Evolutionary conservation across 371 early-diverging fungal species (phyloP), one percentile per base, ranked within the genome.

Genomic region (Entomophthora muscae): DNA sequence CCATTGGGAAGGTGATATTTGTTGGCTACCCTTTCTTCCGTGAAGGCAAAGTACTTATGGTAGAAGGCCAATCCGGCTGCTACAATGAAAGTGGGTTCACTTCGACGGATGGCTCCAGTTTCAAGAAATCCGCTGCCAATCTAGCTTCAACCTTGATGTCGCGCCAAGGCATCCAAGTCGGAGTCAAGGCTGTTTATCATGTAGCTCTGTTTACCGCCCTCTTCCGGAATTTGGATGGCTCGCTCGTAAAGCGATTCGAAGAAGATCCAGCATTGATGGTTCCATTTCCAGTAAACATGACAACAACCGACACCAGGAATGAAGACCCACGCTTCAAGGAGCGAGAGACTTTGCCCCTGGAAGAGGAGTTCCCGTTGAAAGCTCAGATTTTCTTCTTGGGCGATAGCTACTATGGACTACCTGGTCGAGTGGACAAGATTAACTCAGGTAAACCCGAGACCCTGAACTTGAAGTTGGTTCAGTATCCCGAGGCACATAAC

Each of bases 201-300:
- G 24, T 13, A 24, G 13, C 28, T 22, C 29, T 51, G 3, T 54
- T 42, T 24, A 21, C 72, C 53, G 81, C 78, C 3, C 74, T 96
- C 79, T 72, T 78, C 63, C 75, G 85, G 53, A 75, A 76, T 29
- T 77, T 81, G 27, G 83, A 90, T 64, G 97, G 97, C 5, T 79
- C 91, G 0, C 68, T 93, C 22, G 78, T 85, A 63, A 92, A 91
- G 70, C 88, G 90, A 63, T 96, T 84, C 68, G 80, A 77, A 1
- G 80, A 79, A 56, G 76, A 79, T 3, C 76, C 69, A n/a, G 75
- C 80, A 53, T 82, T 83, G 42, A 42, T 42, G 42, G 75, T 75
- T 1, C 74, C 82, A 12, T 76, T 83, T 53, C 78, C 91, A 12
- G 67, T 90, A 10, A 89, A 90, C 67, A 77, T 82, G 0, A 71